Percentiles rank a stretch among this genome's conserved stretches.
Conservation (phyloP, 148 eudicot species). For the Cornus florida region DNA sequence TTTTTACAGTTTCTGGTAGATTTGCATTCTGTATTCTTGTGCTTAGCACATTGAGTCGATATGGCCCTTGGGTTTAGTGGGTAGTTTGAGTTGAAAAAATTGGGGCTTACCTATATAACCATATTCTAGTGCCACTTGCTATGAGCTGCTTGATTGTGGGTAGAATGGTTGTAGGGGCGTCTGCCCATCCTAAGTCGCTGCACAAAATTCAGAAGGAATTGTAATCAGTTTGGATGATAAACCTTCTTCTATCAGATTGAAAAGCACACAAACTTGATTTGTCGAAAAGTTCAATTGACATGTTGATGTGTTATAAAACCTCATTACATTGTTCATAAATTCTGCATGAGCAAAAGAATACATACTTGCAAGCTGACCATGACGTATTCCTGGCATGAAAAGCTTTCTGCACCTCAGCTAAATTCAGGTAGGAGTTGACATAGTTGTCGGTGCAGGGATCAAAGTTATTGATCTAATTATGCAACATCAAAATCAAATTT, state of each 20-base stretch:
- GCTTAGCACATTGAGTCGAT: no score
- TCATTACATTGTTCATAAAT: no score
- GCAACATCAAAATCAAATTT: not conserved
- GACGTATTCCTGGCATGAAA: conserved; percentile 19
- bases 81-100: not conserved
- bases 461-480: conserved; percentile 15
- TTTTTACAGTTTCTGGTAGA: no score
- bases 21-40: not conserved
- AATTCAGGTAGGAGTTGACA: conserved; percentile 15
- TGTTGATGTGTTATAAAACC: not conserved
- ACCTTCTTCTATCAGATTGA: no score
- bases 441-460: conserved; percentile 27
- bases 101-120: conserved; percentile 26
- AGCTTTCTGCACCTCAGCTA: conserved; percentile 22
- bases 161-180: conserved; percentile 20
- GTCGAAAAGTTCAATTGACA: not conserved
- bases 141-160: conserved; percentile 26
- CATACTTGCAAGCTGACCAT: conserved; percentile 22
- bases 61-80: not conserved
- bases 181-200: conserved; percentile 16
- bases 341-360: not conserved
- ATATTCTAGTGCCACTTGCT: conserved; percentile 19
- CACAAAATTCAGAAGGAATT: not conserved
- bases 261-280: not conserved
- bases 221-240: not conserved